Percentiles rank a stretch among this genome's conserved stretches.
Evolutionary conservation across 2,329 filamentous ascomycete genomes (phyloP).

Genomic region (Phialophora expanda): DNA sequence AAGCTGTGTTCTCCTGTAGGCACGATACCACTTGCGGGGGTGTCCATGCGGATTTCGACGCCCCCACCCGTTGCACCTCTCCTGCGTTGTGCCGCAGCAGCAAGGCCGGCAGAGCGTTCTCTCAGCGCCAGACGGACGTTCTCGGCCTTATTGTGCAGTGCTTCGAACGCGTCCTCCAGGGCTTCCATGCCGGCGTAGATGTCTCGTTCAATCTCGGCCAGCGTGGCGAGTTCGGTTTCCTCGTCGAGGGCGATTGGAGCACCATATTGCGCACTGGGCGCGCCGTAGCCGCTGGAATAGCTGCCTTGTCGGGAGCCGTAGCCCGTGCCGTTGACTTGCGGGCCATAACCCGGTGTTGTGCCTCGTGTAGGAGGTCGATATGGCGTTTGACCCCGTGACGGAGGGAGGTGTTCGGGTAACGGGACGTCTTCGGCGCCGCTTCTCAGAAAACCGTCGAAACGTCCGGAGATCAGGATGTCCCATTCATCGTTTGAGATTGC

Average conservation of each 20-base stretch:
- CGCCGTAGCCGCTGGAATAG: conserved; percentile 54
- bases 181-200: conserved; percentile 95
- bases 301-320: conserved; percentile 49
- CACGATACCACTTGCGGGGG: conserved; percentile 44
- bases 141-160: conserved; percentile 84
- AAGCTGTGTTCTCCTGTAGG: conserved; percentile 18
- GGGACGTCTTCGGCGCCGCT: conserved; percentile 75
- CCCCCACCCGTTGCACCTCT: conserved; percentile 42
- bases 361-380: conserved; percentile 40
- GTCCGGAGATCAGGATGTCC: conserved; percentile 91
- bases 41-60: conserved; percentile 51
- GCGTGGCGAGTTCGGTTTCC: conserved; percentile 86
- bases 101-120: conserved; percentile 79
- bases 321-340: conserved; percentile 51
- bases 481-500: conserved; percentile 92
- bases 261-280: conserved; percentile 58
- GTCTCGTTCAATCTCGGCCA: conserved; percentile 89
- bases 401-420: conserved; percentile 30
- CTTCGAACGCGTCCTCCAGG: conserved; percentile 91
- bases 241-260: conserved; percentile 88
- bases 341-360: conserved; percentile 43
- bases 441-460: conserved; percentile 95
- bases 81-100: conserved; percentile 53
- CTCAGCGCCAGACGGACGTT: conserved; percentile 76
- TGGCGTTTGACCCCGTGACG: conserved; percentile 40